Conservation (phyloP, 116 monocot genomes). For the Papilionanthe hybrid region DNA sequence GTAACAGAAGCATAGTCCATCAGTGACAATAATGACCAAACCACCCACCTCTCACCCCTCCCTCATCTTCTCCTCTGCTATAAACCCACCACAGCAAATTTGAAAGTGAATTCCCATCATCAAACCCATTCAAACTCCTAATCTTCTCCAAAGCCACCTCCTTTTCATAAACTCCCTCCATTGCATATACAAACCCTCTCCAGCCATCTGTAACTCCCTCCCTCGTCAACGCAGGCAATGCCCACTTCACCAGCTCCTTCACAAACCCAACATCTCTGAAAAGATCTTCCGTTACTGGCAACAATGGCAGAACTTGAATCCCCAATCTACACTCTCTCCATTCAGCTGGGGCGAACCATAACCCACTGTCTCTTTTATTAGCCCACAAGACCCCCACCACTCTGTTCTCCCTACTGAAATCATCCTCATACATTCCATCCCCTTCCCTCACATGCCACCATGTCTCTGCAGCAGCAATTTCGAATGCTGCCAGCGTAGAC, state of each 20-base stretch:
- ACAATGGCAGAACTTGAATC: slow-evolving; percentile 81
- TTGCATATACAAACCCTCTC: slow-evolving; percentile 91
- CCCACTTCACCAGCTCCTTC: slow-evolving; percentile 74
- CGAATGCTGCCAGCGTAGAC: slow-evolving; percentile 67
- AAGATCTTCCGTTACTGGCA: slow-evolving; percentile 74
- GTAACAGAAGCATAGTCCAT: neutral
- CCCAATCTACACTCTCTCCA: slow-evolving; percentile 88
- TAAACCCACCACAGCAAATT: slow-evolving; percentile 96
- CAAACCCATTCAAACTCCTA: slow-evolving; percentile 44
- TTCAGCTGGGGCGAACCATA: slow-evolving; percentile 90
- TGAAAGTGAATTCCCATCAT: slow-evolving; percentile 87
- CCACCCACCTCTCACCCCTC: slow-evolving; percentile 36
- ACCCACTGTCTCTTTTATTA: slow-evolving; percentile 93
- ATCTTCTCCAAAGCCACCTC: slow-evolving; percentile 58
- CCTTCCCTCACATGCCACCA: slow-evolving; percentile 98
- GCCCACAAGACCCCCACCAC: slow-evolving; percentile 91
- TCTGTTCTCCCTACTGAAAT: slow-evolving; percentile 66
- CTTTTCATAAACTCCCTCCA: slow-evolving; percentile 76
- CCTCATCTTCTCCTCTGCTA: slow-evolving; percentile 45
- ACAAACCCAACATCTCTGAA: slow-evolving; percentile 55
- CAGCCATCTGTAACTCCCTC: slow-evolving; percentile 87
- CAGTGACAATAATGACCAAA: slow-evolving; percentile 67
- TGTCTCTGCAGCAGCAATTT: slow-evolving; percentile 55
- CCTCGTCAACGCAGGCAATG: slow-evolving; percentile 51
- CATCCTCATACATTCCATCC: slow-evolving; percentile 71